Conservation (phyloP, 768 basidiomycete genomes). For the Royoungia palumana region DNA sequence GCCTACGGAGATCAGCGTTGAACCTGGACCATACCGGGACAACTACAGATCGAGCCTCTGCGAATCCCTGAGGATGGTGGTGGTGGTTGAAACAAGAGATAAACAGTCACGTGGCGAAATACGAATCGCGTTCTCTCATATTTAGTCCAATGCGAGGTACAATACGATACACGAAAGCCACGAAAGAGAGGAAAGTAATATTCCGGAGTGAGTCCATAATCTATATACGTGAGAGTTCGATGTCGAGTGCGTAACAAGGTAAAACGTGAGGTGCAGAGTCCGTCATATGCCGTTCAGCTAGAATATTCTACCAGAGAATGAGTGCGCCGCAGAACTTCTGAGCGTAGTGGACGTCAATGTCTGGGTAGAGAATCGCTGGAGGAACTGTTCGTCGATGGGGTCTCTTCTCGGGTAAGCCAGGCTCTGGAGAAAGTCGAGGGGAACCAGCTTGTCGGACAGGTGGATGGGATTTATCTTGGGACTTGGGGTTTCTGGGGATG, state of each 20-base stretch:
- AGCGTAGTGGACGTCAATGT: conserved; percentile 18
- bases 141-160: conserved; percentile 12
- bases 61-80: no score
- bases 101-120: no score
- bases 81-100: no score
- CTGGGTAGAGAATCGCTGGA: conserved; percentile 51
- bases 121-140: conserved; percentile 17
- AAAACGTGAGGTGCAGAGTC: conserved; percentile 1
- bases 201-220: conserved; percentile 29
- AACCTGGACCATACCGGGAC: no score
- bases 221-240: conserved; percentile 27
- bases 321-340: conserved; percentile 18
- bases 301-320: conserved; percentile 27
- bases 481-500: conserved; percentile 38
- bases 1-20: conserved; percentile 10
- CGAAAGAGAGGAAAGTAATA: conserved; percentile 8
- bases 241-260: conserved; percentile 19
- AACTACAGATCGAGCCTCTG: no score
- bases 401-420: conserved; percentile 54
- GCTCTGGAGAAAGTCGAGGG: conserved; percentile 59
- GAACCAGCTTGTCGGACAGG: conserved; percentile 47
- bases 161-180: conserved; percentile 22
- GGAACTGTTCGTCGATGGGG: conserved; percentile 60
- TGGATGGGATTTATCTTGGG: conserved; percentile 20
- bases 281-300: conserved; percentile 3